Conservation (phyloP, 2,329 filamentous ascomycete species). For the Clarireedia sp. region DNA sequence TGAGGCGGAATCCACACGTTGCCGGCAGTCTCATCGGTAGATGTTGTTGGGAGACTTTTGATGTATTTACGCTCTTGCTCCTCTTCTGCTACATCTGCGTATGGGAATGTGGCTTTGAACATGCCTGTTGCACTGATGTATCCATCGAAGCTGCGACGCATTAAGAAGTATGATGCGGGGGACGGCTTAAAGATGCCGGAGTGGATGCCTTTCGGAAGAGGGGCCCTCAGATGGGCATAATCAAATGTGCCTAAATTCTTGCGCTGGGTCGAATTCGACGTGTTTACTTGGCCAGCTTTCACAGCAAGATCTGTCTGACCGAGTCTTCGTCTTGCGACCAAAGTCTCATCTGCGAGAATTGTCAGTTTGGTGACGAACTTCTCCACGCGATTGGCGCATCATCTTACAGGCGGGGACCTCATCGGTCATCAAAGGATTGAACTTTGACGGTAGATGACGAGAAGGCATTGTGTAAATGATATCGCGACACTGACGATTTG, state of each 20-base stretch:
- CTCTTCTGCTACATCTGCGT: slow-evolving; percentile 64
- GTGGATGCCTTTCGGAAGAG: slow-evolving; percentile 80
- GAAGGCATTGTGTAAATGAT: slow-evolving; percentile 17
- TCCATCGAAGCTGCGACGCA: slow-evolving; percentile 81
- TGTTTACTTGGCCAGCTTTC: slow-evolving; percentile 67
- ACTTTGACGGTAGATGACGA: slow-evolving; percentile 45
- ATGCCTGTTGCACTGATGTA: slow-evolving; percentile 82
- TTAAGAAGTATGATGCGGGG: slow-evolving; percentile 92
- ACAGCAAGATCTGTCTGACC: slow-evolving; percentile 87
- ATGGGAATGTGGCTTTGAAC: slow-evolving; percentile 86
- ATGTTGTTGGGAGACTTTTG: slow-evolving; percentile 74
- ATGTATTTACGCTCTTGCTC: slow-evolving; percentile 73
- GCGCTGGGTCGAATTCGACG: slow-evolving; percentile 62
- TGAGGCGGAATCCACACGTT: slow-evolving; percentile 92
- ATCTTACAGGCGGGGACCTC: slow-evolving; percentile 56
- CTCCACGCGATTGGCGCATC: slow-evolving; percentile 13
- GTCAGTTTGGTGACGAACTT: slow-evolving; percentile 15
- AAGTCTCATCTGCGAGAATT: slow-evolving; percentile 21
- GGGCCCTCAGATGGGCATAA: slow-evolving; percentile 90
- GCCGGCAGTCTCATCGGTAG: slow-evolving; percentile 84
- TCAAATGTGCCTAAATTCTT: slow-evolving; percentile 79
- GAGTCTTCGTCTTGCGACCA: slow-evolving; percentile 71
- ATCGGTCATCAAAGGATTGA: slow-evolving; percentile 60
- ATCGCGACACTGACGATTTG: slow-evolving; percentile 1
- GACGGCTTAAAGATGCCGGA: slow-evolving; percentile 85